phyloP scores from a whole-genome alignment of 1,139 yeast genomes.

The Scheffersomyces quercinus region DNA sequence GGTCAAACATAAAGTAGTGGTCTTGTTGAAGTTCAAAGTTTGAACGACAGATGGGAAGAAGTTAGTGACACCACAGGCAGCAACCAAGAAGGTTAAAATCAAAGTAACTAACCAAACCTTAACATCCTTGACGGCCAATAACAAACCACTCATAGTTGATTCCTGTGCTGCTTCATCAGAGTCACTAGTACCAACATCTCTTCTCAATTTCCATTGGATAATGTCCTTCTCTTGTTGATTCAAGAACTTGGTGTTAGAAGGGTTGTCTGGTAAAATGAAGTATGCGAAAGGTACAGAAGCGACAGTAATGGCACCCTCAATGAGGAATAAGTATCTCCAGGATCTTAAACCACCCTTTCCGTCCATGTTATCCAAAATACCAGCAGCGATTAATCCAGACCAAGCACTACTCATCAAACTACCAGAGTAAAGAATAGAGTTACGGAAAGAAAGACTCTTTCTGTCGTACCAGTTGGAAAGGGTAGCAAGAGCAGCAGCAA shows the following conservation, averaged over 20 bases:
- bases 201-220: slow-evolving; percentile 36
- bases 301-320: slow-evolving; percentile 23
- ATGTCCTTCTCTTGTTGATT: slow-evolving; percentile 19
- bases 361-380: slow-evolving; percentile 49
- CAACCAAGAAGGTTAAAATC: slow-evolving; percentile 50
- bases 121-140: slow-evolving; percentile 41
- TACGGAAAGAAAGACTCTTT: slow-evolving; percentile 51
- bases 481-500: slow-evolving; percentile 52
- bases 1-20: slow-evolving; percentile 54
- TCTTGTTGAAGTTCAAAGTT: slow-evolving; percentile 50
- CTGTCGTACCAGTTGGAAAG: slow-evolving; percentile 52
- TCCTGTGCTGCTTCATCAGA: slow-evolving; percentile 28
- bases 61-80: slow-evolving; percentile 60
- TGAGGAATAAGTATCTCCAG: slow-evolving; percentile 23
- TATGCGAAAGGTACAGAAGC: slow-evolving; percentile 21
- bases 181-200: slow-evolving; percentile 43
- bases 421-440: slow-evolving; percentile 61
- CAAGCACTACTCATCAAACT: slow-evolving; percentile 79
- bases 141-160: slow-evolving; percentile 21
- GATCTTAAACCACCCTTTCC: slow-evolving; percentile 44
- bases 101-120: slow-evolving; percentile 51
- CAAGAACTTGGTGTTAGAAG: slow-evolving; percentile 21
- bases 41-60: slow-evolving; percentile 62
- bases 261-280: slow-evolving; percentile 22
- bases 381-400: slow-evolving; percentile 74